Evolutionary conservation across 1,284 basidiomycete species (phyloP), one percentile per base, ranked within the genome.

Genomic region (Marasmius oreades): DNA sequence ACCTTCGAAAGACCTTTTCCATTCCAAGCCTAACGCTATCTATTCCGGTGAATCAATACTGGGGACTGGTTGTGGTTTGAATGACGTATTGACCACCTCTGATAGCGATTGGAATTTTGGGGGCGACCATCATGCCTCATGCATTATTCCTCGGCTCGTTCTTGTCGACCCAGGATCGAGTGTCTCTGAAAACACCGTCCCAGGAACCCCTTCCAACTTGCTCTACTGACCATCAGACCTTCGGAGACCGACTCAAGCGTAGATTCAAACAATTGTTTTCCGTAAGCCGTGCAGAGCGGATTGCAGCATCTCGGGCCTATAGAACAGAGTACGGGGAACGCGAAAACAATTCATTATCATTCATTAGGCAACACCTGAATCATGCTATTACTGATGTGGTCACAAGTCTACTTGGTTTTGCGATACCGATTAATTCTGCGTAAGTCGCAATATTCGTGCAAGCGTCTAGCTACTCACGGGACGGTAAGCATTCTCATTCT

Each of bases 81-180:
- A 57, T 42, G 22, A 34, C n/a, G n/a, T 39, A n/a, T 28, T 51
- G 11, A 36, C 47, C 24, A 53, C 26, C 48, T 33, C 39, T 37
- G 44, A 23, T 52, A 85, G 85, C 86, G 14, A 84, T 88, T 51
- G 86, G 88, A 55, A 86, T 88, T 58, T 65, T 86, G 24, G 51
- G 50, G 2, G 51, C 69, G 26, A 72, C 70, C 1, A 64, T 71
- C 23, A 73, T 71, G 69, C 70, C 69, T 0, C 92, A 93, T 69
- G 85, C 85, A 2, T 77, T 94, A 33, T 92, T 92, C 70, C 77
- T 93, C 20, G 91, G 90, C 5, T 90, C 88, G 0, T 81, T 83
- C 53, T 74, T 92, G 39, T 82, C 87, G 5, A 85, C 85, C 0
- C 81, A 89, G 59, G 83, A 91, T 62, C 77, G 88, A 26, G 70